Evolutionary conservation across 176 grass and related monocot species (phyloP), one percentile per base, ranked within the genome.

Genomic region (Oryza coarctata): DNA sequence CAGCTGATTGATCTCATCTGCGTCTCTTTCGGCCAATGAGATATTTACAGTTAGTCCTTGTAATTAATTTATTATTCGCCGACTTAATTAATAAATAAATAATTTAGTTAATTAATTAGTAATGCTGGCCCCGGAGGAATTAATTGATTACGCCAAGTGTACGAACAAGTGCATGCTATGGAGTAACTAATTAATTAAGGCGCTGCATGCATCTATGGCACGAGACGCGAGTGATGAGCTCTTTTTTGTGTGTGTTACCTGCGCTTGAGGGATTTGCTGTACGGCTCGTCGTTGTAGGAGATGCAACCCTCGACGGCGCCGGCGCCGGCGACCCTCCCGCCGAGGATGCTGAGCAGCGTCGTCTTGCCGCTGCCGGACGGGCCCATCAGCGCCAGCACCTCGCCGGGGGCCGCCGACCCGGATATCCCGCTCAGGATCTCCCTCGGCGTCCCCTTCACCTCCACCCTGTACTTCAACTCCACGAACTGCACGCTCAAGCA

Each of bases 341-440:
- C 92, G 20, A 98, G 88, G 82, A 98, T 89, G 82, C 88, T 94
- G 67, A 98, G 92, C 74, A 98, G 95, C 86, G 89, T 94, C 26
- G 95, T 98, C 72, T 98, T 98, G 39, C 95, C 95, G 86, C 95
- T 87, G 33, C 95, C 95, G 34, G 95, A 98, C 6, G 92, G 95
- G 18, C 95, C 95, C 92, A 98, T 98, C 44, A 98, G 67, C 66
- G 95, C 95, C 57, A 98, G 86, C 41, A 98, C 86, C 83, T 94
- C 95, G 70, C 95, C 95, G 32, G 92, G 92, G 67, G 86, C 63
- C 31, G 84, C 92, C 71, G 81, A 93, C 38, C 95, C 95, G 12
- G 95, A 94, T 82, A 98, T 94, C 74, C 92, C 92, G 40, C 72
- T 78, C 17, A 98, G 75, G n/a, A 98, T 94, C 77, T 94, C 90